Evolutionary conservation across 176 grass and related monocot species (phyloP).

Genomic region (Metroxylon sagu): DNA sequence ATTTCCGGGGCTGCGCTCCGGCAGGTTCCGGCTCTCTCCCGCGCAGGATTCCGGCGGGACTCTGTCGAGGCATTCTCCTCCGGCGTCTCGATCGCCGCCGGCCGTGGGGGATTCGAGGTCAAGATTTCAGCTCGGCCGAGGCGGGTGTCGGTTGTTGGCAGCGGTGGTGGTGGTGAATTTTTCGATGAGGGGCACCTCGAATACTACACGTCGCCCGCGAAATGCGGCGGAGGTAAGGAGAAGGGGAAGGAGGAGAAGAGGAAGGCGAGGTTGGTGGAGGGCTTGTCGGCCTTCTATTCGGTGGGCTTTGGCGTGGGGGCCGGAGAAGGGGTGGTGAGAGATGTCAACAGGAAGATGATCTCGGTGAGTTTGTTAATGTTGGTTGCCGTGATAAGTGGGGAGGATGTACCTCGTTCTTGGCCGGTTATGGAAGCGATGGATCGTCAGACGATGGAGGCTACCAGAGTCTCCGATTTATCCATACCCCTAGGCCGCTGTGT

Average conservation of each 20-base stretch:
- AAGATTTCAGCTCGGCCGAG: neutral
- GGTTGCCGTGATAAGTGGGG: no score
- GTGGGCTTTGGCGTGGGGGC: conserved; percentile 6
- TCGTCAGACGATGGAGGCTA: no score
- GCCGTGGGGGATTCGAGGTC: conserved; percentile 9
- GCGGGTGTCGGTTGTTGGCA: no score
- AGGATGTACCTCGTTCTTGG: no score
- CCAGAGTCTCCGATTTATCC: no score
- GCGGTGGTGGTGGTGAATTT: conserved; percentile 12
- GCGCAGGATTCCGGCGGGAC: neutral
- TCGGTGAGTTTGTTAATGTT: no score
- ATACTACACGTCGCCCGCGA: conserved; percentile 17
- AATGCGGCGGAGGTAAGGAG: conserved; percentile 7
- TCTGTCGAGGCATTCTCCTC: neutral
- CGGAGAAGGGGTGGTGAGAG: conserved; percentile 1
- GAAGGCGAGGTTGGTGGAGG: conserved; percentile 29
- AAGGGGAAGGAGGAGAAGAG: conserved; percentile 32
- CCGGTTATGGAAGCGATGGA: no score
- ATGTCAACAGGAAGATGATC: conserved; percentile 25
- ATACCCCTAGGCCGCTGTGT: no score
- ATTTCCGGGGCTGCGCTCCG: conserved; percentile 18
- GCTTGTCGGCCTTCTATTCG: conserved; percentile 15
- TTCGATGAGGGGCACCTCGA: conserved; percentile 22
- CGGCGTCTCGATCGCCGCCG: neutral
- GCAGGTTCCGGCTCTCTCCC: conserved; percentile 1